Percentiles rank a stretch among this genome's conserved stretches.
Conservation (phyloP, 2,329 filamentous ascomycete species). For the Fusarium sp. region DNA sequence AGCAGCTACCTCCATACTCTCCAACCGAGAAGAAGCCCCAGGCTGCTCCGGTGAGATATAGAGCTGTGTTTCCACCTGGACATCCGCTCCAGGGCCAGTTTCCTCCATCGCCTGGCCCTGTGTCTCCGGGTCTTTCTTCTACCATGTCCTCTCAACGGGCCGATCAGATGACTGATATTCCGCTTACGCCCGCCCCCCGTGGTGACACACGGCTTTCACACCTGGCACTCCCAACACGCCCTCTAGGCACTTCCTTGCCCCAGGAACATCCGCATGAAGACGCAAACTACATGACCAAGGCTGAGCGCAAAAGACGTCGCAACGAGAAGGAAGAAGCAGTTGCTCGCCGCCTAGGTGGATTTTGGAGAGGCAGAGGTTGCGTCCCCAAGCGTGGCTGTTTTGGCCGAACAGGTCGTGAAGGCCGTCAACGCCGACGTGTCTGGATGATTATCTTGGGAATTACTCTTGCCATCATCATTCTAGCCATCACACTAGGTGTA, state of each 20-base stretch:
- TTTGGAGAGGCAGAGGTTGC: conserved; percentile 73
- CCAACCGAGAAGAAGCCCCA: conserved; percentile 52
- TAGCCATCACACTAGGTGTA: conserved; percentile 67
- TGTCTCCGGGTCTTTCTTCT: conserved; percentile 68
- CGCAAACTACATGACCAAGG: conserved; percentile 53
- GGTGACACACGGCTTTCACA: conserved; percentile 28
- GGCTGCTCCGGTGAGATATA: conserved; percentile 58
- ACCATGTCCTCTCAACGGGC: conserved; percentile 70
- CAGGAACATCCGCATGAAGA: conserved; percentile 55
- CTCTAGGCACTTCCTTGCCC: conserved; percentile 57
- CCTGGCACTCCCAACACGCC: conserved; percentile 54
- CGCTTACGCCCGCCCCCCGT: conserved; percentile 56
- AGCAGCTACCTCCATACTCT: conserved; percentile 66
- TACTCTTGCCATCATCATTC: conserved; percentile 63
- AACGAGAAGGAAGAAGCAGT: conserved; percentile 73
- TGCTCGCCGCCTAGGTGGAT: conserved; percentile 64
- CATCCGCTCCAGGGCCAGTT: conserved; percentile 58
- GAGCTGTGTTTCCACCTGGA: conserved; percentile 66
- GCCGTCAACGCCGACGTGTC: conserved; percentile 68
- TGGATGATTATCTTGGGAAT: conserved; percentile 62
- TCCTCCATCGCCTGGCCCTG: conserved; percentile 66
- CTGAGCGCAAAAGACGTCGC: conserved; percentile 62
- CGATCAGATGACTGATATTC: conserved; percentile 68
- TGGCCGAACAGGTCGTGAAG: conserved; percentile 69
- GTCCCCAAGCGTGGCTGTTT: conserved; percentile 71